Conservation (phyloP, 345 rosid genomes). For the Eucalyptus grandis region DNA sequence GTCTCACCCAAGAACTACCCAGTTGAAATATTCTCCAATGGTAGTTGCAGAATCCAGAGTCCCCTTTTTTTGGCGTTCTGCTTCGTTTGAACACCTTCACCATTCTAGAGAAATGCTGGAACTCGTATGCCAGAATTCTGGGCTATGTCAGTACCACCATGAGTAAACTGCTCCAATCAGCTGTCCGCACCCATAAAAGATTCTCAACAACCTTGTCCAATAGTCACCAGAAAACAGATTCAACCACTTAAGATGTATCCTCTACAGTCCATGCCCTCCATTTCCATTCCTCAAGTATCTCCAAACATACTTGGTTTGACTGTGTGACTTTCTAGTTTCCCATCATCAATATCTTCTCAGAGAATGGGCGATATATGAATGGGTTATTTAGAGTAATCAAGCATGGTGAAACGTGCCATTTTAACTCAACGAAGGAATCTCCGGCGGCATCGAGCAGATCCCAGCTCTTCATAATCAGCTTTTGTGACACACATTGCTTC, state of each 20-base stretch:
- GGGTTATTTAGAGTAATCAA: not conserved
- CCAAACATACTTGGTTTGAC: not conserved
- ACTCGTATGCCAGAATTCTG: not conserved
- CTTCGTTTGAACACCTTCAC: not conserved
- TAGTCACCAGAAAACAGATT: not conserved
- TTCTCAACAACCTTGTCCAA: not conserved
- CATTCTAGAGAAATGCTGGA: not conserved
- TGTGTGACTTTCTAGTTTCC: not conserved
- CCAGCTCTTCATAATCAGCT: slow-evolving; percentile 93
- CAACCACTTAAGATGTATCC: not conserved
- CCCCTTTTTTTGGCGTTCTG: not conserved
- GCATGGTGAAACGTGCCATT: not conserved
- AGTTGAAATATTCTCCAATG: not conserved
- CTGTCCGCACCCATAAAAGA: not conserved
- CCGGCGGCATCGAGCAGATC: slow-evolving; percentile 75
- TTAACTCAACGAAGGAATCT: slow-evolving; percentile 57
- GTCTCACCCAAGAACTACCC: not conserved
- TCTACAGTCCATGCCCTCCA: not conserved
- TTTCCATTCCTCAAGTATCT: not conserved
- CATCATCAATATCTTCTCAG: not conserved
- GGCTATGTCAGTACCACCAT: not conserved
- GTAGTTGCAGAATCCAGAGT: not conserved
- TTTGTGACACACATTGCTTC: slow-evolving; percentile 87
- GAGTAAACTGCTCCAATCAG: not conserved
- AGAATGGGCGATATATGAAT: not conserved